Evolutionary conservation across 169 alveolate species (phyloP), one percentile per base, ranked within the genome.

Genomic region (Plasmodium falciparum): DNA sequence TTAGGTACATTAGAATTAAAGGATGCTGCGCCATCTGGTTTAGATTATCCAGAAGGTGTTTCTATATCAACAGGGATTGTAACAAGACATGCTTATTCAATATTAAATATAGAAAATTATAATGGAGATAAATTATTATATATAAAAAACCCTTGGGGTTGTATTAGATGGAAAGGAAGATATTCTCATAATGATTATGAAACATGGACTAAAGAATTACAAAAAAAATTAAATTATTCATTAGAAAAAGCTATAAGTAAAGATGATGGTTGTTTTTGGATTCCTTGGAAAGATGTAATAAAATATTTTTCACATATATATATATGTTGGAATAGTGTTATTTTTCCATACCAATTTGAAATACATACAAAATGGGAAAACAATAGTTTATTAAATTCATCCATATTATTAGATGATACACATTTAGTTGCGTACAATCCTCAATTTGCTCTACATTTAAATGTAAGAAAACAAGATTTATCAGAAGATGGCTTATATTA

Each of bases 121-220:
- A 63, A 88, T 15, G 93, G 93, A 13, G 76, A 75, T 50, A 94
- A 95, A 45, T 75, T 97, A 65, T 47, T 97, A 71, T 95, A 95
- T 61, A 94, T 97, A 17, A 97, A 97, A 73, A 97, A 97, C 62
- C 99, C 99, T 1, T 97, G 99, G 99, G 98, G 99, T 17, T 93
- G 94, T 65, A 93, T 96, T 54, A 88, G 97, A 15, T 97, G 98
- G 98, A 97, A 93, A 63, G 97, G 97, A 12, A 91, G 88, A 52
- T 95, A 93, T 76, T 94, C 97, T 4, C 95, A 94, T 24, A 56
- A 73, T 50, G 97, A 95, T 73, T 78, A 26, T 6, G 71, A 39
- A 39, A 88, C 94, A 9, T 92, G 96, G 96, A 90, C 93, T 50
- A 88, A 54, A 43, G 89, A 93, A 49, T 61, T 95, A 17, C 89